Percentiles rank a stretch among this genome's conserved stretches.
Evolutionary conservation across 1,139 yeast genomes (phyloP).

Genomic region (Sugiyamaella japonica): DNA sequence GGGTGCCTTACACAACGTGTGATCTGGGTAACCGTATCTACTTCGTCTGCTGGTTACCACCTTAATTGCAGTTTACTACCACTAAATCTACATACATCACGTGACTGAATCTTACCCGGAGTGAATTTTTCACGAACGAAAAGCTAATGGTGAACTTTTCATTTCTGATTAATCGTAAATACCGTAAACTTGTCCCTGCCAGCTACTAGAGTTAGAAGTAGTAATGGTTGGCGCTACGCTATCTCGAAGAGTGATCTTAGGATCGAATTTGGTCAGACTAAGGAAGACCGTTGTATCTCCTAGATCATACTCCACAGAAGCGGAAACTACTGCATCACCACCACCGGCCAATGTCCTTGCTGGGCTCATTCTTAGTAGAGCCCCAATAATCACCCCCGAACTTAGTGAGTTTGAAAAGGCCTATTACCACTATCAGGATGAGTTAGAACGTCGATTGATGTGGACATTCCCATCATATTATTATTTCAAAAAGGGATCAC

Average conservation of each 20-base stretch:
- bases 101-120: slow-evolving; percentile 8
- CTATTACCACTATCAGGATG: slow-evolving; percentile 81
- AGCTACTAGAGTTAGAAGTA: not conserved
- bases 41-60: no score
- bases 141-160: no score
- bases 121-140: slow-evolving; percentile 4
- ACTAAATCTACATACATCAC: not conserved
- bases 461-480: slow-evolving; percentile 97
- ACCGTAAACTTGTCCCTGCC: not conserved
- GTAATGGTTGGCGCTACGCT: slow-evolving; percentile 6
- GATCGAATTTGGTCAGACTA: not conserved
- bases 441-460: slow-evolving; percentile 85
- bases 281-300: not conserved
- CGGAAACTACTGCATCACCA: slow-evolving; percentile 2
- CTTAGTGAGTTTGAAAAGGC: slow-evolving; percentile 68
- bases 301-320: slow-evolving; percentile 8
- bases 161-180: not conserved
- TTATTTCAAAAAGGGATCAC: slow-evolving; percentile 86
- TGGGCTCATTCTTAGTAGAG: slow-evolving; percentile 67
- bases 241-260: not conserved
- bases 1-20: no score
- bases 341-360: slow-evolving; percentile 33
- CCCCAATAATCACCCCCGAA: slow-evolving; percentile 81
- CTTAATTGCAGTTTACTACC: not conserved
- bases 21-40: no score